These are phyloP conservation scores for Metarhizium rileyi DNA, from an alignment of 2,329 filamentous ascomycete genomes.

Conservation along the genomic window DNA sequence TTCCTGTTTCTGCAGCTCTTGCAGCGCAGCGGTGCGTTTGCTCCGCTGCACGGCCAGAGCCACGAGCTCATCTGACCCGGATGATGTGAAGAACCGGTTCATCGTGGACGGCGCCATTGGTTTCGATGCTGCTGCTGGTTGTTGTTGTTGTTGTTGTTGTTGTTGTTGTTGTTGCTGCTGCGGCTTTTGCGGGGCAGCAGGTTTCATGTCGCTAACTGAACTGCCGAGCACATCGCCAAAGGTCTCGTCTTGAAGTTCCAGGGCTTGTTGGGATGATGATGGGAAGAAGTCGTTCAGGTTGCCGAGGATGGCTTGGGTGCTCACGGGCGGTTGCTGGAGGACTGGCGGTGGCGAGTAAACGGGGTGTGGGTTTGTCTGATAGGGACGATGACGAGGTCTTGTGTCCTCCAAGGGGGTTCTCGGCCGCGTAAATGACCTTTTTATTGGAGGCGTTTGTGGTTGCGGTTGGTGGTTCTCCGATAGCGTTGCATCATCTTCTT, in stretches of 20 bases:
- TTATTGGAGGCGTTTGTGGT: not conserved
- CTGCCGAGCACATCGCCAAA: not conserved
- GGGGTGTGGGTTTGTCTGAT: not conserved
- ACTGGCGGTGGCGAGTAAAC: constrained; percentile 5
- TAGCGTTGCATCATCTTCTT: not conserved
- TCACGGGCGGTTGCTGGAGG: constrained; percentile 22
- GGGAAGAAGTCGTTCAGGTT: constrained; percentile 46
- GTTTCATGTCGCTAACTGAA: not conserved
- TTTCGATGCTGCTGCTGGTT: constrained; percentile 9
- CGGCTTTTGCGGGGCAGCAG: constrained; percentile 4
- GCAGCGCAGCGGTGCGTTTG: constrained; percentile 22
- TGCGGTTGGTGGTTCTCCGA: not conserved
- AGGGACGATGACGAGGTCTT: not conserved
- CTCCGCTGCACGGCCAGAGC: constrained; percentile 26
- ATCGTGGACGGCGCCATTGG: constrained; percentile 6
- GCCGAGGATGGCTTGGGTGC: constrained; percentile 44
- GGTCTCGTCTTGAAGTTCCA: constrained; percentile 38
- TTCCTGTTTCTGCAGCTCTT: constrained; percentile 19
- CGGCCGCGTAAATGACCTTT: no score
- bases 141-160: no score
- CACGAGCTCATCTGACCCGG: constrained; percentile 24
- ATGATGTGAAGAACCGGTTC: constrained; percentile 28
- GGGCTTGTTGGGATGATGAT: constrained; percentile 44
- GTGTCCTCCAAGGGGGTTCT: not conserved
- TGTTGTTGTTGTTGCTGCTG: no score